phyloP scores from a whole-genome alignment of 2,329 filamentous ascomycete genomes.

The Fusarium proliferatum region DNA sequence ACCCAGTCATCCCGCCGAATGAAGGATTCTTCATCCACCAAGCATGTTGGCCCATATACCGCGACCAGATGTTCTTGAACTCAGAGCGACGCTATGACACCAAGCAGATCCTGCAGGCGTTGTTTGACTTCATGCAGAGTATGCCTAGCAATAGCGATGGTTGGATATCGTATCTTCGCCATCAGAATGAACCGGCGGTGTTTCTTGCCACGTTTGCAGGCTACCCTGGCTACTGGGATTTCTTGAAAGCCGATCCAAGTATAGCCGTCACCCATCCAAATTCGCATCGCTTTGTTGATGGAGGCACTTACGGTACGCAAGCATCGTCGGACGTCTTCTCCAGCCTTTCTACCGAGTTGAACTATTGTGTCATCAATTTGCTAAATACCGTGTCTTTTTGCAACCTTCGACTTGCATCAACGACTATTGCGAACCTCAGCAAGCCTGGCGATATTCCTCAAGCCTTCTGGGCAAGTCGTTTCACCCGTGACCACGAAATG shows the following conservation, averaged over 20 bases:
- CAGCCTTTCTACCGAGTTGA: not conserved
- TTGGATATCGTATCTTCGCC: not conserved
- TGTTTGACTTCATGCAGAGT: not conserved
- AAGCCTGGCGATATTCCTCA: not conserved
- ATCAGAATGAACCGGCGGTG: not conserved
- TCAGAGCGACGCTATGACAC: not conserved
- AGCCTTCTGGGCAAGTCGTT: constrained; percentile 25
- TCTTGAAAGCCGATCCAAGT: not conserved
- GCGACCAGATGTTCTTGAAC: not conserved
- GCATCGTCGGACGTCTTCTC: not conserved
- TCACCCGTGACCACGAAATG: constrained; percentile 2
- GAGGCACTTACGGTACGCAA: not conserved
- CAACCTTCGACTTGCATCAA: constrained; percentile 9
- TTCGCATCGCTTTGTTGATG: not conserved
- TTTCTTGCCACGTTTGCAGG: too few relatives aligned
- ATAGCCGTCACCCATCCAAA: fast-evolving
- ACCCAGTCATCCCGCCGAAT: fast-evolving
- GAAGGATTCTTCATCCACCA: not conserved
- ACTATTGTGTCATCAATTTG: not conserved
- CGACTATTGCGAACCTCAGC: not conserved
- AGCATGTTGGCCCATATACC: not conserved
- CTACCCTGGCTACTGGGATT: not conserved
- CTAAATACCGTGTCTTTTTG: not conserved
- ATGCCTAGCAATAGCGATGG: not conserved
- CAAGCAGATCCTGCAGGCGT: not conserved